phyloP scores from a whole-genome alignment of 139 green algal genomes.

The Pedinophyceae sp. region DNA sequence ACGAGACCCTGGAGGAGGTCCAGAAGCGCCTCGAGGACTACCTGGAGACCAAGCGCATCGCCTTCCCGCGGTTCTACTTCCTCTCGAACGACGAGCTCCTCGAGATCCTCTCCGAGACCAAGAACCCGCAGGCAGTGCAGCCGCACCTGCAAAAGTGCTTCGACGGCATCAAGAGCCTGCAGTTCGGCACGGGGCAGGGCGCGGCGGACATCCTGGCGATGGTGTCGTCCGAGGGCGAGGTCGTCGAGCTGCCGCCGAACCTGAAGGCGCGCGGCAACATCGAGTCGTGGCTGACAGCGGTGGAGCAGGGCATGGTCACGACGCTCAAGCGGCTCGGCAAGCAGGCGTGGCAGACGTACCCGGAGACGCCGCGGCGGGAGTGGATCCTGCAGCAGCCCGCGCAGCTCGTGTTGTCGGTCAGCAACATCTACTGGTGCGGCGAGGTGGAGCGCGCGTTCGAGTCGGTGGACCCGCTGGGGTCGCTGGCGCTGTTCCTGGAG shows the following conservation, averaged over 20 bases:
- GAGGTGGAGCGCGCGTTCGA: conserved; percentile 37
- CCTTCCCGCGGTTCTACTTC: conserved; percentile 76
- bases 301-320: conserved; percentile 54
- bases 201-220: conserved; percentile 64
- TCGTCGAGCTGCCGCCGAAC: conserved; percentile 57
- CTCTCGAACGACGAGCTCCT: conserved; percentile 74
- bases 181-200: conserved; percentile 66
- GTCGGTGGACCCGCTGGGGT: conserved; percentile 6
- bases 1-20: conserved; percentile 67
- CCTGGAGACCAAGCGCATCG: conserved; percentile 74
- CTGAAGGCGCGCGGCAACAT: conserved; percentile 59
- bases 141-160: conserved; percentile 82
- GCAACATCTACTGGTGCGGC: conserved; percentile 56
- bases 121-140: conserved; percentile 57
- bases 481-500: conserved; percentile 25
- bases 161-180: conserved; percentile 60
- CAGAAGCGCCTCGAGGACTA: conserved; percentile 80
- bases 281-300: conserved; percentile 60
- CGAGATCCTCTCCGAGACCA: conserved; percentile 48
- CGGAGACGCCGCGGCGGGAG: conserved; percentile 28
- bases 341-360: conserved; percentile 32
- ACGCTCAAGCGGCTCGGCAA: conserved; percentile 42
- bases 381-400: conserved; percentile 66
- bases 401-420: conserved; percentile 66
- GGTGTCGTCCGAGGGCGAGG: conserved; percentile 55